Conservation (phyloP, 768 basidiomycete species). For the Leucogyrophana mollusca region DNA sequence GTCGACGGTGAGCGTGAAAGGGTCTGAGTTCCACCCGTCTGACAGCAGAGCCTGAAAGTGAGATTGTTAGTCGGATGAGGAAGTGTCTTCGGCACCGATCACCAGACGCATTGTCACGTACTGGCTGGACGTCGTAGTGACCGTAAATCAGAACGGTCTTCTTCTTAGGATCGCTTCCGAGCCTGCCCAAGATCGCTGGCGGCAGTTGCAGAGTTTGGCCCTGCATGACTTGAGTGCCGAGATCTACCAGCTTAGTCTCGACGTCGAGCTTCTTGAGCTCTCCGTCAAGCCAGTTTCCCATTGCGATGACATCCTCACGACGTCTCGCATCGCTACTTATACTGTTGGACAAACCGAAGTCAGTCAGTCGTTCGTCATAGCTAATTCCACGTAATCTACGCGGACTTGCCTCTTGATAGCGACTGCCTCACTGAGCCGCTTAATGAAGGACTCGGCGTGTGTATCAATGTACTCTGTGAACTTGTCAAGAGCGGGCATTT, state of each 20-base stretch:
- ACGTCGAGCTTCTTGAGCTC: conserved; percentile 80
- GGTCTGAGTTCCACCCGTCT: conserved; percentile 89
- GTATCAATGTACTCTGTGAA: conserved; percentile 58
- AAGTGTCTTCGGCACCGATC: too few relatives aligned
- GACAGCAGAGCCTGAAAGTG: conserved; percentile 39
- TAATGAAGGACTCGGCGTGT: conserved; percentile 72
- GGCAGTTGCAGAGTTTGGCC: conserved; percentile 76
- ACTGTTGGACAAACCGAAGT: conserved; percentile 30
- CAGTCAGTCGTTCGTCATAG: conserved; percentile 2
- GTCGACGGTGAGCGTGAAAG: conserved; percentile 65
- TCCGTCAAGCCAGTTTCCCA: conserved; percentile 79
- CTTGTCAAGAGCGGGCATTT: conserved; percentile 33
- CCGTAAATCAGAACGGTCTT: conserved; percentile 94
- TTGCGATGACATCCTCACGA: conserved; percentile 76
- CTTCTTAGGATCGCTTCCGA: conserved; percentile 85
- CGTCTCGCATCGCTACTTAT: conserved; percentile 69
- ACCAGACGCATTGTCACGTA: conserved; percentile 34
- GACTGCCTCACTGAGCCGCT: conserved; percentile 78
- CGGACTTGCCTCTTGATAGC: conserved; percentile 69
- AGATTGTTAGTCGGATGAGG: too few relatives aligned
- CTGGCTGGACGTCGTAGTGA: conserved; percentile 95
- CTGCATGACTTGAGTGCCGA: conserved; percentile 74
- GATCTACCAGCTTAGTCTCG: conserved; percentile 67
- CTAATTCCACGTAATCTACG: background rate
- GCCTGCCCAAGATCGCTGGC: conserved; percentile 76